These are phyloP conservation scores for Neonothopanus nambi DNA, from an alignment of 1,284 basidiomycete genomes.

Conservation along the genomic window DNA sequence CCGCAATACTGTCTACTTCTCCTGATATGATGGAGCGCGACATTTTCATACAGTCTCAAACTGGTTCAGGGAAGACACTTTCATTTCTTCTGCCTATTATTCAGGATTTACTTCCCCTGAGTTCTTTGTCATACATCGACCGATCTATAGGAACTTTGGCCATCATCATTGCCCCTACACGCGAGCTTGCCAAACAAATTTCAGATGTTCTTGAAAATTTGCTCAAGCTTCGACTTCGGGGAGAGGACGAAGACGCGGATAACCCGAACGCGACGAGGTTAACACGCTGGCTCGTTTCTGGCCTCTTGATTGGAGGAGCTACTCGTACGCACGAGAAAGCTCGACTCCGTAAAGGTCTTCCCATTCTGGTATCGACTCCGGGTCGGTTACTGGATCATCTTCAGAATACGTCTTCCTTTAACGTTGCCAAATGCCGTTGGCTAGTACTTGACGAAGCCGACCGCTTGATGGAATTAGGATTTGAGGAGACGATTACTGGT, in stretches of 20 bases:
- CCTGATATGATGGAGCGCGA: conserved; percentile 60
- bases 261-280: conserved; percentile 52
- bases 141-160: conserved; percentile 89
- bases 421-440: conserved; percentile 93
- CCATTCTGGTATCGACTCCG: conserved; percentile 92
- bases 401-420: conserved; percentile 91
- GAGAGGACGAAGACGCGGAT: conserved; percentile 53
- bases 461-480: conserved; percentile 95
- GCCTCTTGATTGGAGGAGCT: conserved; percentile 82
- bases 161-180: conserved; percentile 92
- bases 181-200: conserved; percentile 95
- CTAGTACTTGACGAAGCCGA: conserved; percentile 98
- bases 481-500: conserved; percentile 87
- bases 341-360: conserved; percentile 68
- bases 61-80: conserved; percentile 97
- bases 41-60: conserved; percentile 95
- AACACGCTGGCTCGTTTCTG: conserved; percentile 93
- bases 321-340: conserved; percentile 74
- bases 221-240: conserved; percentile 43
- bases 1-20: conserved; percentile 60
- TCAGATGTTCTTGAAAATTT: conserved; percentile 48
- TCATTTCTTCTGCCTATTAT: conserved; percentile 95
- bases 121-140: conserved; percentile 86
- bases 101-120: conserved; percentile 90
- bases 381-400: conserved; percentile 94